These are phyloP conservation scores for Zea luxurians DNA, from an alignment of 176 grass and related monocot genomes.

Conservation along the genomic window DNA sequence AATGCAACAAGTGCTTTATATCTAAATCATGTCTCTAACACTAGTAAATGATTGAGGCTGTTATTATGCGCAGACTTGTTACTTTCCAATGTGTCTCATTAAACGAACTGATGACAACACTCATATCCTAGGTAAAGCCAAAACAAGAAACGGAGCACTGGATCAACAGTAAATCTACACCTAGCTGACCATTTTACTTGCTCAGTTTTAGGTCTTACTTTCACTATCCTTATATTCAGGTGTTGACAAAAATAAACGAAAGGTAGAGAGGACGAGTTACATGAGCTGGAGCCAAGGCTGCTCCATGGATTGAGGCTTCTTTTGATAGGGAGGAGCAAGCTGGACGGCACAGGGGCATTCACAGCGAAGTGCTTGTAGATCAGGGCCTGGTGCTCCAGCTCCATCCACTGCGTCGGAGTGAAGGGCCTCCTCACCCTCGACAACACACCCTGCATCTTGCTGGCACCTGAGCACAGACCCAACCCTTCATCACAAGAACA, in stretches of 20 bases:
- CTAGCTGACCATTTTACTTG: not conserved
- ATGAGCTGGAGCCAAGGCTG: slow-evolving; percentile 44
- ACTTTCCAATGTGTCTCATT: not conserved
- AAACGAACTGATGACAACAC: not conserved
- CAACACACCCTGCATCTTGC: slow-evolving; percentile 63
- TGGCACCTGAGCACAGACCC: slow-evolving; percentile 44
- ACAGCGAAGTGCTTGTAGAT: slow-evolving; percentile 85
- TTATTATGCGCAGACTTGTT: not conserved
- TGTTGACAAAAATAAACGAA: not conserved
- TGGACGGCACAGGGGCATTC: slow-evolving; percentile 68
- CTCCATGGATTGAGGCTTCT: slow-evolving; percentile 61
- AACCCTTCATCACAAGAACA: slow-evolving; percentile 47
- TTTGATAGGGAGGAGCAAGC: slow-evolving; percentile 70
- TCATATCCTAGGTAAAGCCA: not conserved
- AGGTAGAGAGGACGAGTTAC: slow-evolving; percentile 35
- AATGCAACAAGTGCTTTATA: not conserved
- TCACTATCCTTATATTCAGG: not conserved
- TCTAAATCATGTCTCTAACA: not conserved
- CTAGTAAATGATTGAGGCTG: not conserved
- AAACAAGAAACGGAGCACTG: not conserved
- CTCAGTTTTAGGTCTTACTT: not conserved
- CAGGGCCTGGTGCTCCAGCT: slow-evolving; percentile 88
- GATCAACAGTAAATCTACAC: not conserved
- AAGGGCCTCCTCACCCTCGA: slow-evolving; percentile 79
- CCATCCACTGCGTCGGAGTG: slow-evolving; percentile 93